Evolutionary conservation across 257 asterid genomes (phyloP).

Genomic region (Nicotiana benthamiana): DNA sequence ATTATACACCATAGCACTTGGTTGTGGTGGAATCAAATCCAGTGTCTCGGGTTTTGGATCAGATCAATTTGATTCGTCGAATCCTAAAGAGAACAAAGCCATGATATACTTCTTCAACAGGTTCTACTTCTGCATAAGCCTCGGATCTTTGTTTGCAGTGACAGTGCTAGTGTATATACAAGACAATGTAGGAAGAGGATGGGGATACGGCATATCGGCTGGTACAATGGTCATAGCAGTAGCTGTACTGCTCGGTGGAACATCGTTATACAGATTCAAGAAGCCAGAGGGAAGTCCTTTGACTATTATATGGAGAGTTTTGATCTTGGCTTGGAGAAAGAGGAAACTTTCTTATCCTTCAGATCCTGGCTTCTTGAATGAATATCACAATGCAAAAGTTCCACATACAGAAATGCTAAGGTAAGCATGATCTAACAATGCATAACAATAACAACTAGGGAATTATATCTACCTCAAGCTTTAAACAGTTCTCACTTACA

Average conservation of each 20-base stretch:
- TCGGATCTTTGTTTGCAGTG: slow-evolving; percentile 14
- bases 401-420: slow-evolving; percentile 46
- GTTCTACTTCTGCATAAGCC: slow-evolving; percentile 9
- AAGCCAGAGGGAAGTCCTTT: slow-evolving; percentile 16
- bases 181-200: slow-evolving; percentile 16
- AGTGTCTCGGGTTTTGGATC: slow-evolving; percentile 10
- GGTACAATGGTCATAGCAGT: slow-evolving; percentile 9
- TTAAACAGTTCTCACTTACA: too few species aligned
- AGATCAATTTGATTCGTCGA: slow-evolving; percentile 8
- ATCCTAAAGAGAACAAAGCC: slow-evolving; percentile 9
- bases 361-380: slow-evolving; percentile 40
- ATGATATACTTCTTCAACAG: slow-evolving; percentile 15
- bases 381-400: slow-evolving; percentile 35
- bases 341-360: slow-evolving; percentile 26
- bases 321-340: slow-evolving; percentile 11
- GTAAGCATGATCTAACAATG: slow-evolving; percentile 18
- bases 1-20: slow-evolving; percentile 4
- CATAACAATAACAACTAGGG: not conserved
- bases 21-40: slow-evolving; percentile 14
- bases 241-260: slow-evolving; percentile 5
- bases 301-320: slow-evolving; percentile 6
- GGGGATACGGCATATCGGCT: slow-evolving; percentile 15
- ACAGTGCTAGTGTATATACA: slow-evolving; percentile 14
- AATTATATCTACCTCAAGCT: not conserved
- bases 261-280: slow-evolving; percentile 7